Evolutionary conservation across 805 yeast genomes (phyloP).

Genomic region (Myxozyma neotropica): DNA sequence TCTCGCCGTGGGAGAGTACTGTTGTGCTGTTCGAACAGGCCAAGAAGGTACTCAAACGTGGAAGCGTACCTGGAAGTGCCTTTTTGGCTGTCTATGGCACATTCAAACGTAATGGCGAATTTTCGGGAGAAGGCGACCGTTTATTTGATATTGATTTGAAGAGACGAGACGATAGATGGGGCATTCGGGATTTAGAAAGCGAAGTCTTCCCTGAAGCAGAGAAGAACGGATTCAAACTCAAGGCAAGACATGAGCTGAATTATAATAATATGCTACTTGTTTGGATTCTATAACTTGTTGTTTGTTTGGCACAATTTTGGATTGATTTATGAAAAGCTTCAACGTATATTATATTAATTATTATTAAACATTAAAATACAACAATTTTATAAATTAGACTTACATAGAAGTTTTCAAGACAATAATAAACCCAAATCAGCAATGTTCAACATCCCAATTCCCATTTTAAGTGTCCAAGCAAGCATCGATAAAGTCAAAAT

Average conservation of each 20-base stretch:
- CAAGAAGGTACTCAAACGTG: constrained; percentile 5
- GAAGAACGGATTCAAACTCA: constrained; percentile 24
- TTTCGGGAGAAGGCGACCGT: constrained; percentile 26
- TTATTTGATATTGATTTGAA: constrained; percentile 25
- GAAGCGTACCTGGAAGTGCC: constrained; percentile 2
- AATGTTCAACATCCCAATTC: too few relatives aligned
- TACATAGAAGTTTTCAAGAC: too few relatives aligned
- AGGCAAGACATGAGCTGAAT: constrained; percentile 9
- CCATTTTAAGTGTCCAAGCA: too few relatives aligned
- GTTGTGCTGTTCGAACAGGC: constrained; percentile 17
- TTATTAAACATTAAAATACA: background rate
- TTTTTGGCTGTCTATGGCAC: constrained; percentile 31
- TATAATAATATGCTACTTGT: constrained; percentile 26
- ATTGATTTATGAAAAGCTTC: too few relatives aligned
- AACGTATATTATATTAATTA: background rate
- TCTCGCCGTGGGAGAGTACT: constrained; percentile 28
- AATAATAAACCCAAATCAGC: too few relatives aligned
- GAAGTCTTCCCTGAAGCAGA: constrained; percentile 29
- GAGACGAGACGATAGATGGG: constrained; percentile 29
- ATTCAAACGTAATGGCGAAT: constrained; percentile 29
- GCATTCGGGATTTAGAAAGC: constrained; percentile 29
- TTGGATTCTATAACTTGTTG: constrained; percentile 19
- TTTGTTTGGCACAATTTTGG: background rate
- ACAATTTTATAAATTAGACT: too few relatives aligned
- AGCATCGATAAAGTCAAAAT: background rate